phyloP scores from a whole-genome alignment of 768 basidiomycete genomes.

The Pisolithus orientalis region DNA sequence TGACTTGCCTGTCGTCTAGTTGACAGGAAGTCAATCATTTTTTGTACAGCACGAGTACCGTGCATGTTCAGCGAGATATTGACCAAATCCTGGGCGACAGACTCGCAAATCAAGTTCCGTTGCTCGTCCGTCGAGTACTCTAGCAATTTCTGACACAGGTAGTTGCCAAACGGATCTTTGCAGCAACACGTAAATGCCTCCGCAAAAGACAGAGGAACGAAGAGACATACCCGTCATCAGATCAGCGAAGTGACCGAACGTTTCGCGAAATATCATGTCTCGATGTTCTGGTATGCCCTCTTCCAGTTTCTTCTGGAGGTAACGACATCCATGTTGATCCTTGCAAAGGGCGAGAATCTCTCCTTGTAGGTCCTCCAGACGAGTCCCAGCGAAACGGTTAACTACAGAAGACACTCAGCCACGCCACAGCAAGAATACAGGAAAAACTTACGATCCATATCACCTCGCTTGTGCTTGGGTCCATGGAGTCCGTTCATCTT shows the following conservation, averaged over 20 bases:
- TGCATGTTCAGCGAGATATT: conserved; percentile 99
- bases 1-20: conserved; percentile 83
- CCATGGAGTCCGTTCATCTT: conserved; percentile 91
- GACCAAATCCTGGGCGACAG: conserved; percentile 94
- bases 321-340: conserved; percentile 98
- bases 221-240: conserved; percentile 81
- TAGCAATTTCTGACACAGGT: conserved; percentile 95
- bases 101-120: conserved; percentile 93
- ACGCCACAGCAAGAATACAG: background rate
- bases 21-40: conserved; percentile 99
- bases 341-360: conserved; percentile 95
- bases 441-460: conserved; percentile 80
- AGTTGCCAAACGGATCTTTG: conserved; percentile 96
- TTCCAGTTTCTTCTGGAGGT: conserved; percentile 97
- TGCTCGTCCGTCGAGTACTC: conserved; percentile 98
- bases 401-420: conserved; percentile 38
- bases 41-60: conserved; percentile 97
- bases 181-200: conserved; percentile 1
- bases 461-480: conserved; percentile 90
- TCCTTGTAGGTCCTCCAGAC: conserved; percentile 91
- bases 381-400: conserved; percentile 94
- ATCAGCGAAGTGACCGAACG: conserved; percentile 95
- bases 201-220: conserved; percentile 2
- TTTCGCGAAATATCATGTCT: conserved; percentile 99
- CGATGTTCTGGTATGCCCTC: conserved; percentile 93